Conservation (phyloP, 371 early-diverging fungal genomes). For the Amoeboaphelidium occidentale region DNA sequence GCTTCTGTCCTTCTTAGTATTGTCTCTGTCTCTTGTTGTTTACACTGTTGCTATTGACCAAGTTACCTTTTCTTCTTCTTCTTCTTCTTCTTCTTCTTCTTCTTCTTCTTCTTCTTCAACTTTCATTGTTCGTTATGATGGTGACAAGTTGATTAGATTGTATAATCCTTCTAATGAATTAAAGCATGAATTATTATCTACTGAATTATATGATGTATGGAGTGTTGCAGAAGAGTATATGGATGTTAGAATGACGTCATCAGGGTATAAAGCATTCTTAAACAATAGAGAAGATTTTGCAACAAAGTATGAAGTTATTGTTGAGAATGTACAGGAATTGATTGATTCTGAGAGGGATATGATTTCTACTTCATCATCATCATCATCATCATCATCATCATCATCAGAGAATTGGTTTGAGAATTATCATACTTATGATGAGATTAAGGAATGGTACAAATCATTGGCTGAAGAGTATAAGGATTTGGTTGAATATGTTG, state of each 20-base stretch:
- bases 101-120: no score
- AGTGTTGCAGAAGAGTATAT: background rate
- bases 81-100: no score
- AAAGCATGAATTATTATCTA: no score
- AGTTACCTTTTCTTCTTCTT: no score
- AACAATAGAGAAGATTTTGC: background rate
- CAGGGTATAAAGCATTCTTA: background rate
- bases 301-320: background rate
- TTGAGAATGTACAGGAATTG: background rate
- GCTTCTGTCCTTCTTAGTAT: no score
- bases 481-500: constrained; percentile 12
- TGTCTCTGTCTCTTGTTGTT: no score
- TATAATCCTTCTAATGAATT: no score
- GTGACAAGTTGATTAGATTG: no score
- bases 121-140: no score
- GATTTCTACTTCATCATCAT: background rate
- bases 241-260: background rate
- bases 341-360: background rate
- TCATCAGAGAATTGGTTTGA: constrained; percentile 14
- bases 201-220: background rate
- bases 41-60: no score
- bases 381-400: background rate
- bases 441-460: constrained; percentile 15
- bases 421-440: constrained; percentile 20
- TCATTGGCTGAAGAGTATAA: constrained; percentile 16